phyloP scores from a whole-genome alignment of 805 yeast genomes.

The Maudiozyma pseudohumilis region DNA sequence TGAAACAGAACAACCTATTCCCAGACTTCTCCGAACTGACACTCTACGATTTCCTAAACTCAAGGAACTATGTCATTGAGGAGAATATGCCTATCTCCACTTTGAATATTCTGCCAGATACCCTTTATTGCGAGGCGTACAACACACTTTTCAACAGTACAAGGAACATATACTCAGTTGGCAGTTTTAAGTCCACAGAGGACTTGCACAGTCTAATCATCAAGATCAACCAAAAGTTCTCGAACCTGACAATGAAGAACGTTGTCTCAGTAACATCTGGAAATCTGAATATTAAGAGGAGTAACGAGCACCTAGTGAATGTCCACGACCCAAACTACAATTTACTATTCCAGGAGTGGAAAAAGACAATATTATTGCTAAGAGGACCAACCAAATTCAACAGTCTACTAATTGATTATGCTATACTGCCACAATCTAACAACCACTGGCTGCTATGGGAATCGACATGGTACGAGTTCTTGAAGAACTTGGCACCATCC shows the following conservation, averaged over 20 bases:
- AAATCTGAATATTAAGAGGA: background rate
- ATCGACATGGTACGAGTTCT: constrained; percentile 21
- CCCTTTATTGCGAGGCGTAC: constrained; percentile 10
- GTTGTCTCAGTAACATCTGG: background rate
- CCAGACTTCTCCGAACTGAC: constrained; percentile 2
- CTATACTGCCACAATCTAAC: constrained; percentile 7
- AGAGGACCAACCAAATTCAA: constrained; percentile 7
- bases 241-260: constrained; percentile 1
- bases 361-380: constrained; percentile 4
- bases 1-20: constrained; percentile 4
- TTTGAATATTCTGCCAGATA: constrained; percentile 7
- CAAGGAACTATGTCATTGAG: constrained; percentile 5
- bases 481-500: constrained; percentile 7
- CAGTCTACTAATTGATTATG: constrained; percentile 6
- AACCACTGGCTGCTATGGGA: constrained; percentile 20
- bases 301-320: background rate
- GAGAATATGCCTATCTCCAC: background rate
- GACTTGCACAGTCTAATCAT: constrained; percentile 12
- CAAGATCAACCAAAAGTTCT: constrained; percentile 7
- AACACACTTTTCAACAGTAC: constrained; percentile 2
- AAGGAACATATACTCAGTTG: constrained; percentile 3
- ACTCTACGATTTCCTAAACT: constrained; percentile 4
- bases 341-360: constrained; percentile 6
- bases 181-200: constrained; percentile 9
- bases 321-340: constrained; percentile 1